Evolutionary conservation across 371 early-diverging fungal genomes (phyloP), one percentile per base, ranked within the genome.

Genomic region (Mycotypha africana): DNA sequence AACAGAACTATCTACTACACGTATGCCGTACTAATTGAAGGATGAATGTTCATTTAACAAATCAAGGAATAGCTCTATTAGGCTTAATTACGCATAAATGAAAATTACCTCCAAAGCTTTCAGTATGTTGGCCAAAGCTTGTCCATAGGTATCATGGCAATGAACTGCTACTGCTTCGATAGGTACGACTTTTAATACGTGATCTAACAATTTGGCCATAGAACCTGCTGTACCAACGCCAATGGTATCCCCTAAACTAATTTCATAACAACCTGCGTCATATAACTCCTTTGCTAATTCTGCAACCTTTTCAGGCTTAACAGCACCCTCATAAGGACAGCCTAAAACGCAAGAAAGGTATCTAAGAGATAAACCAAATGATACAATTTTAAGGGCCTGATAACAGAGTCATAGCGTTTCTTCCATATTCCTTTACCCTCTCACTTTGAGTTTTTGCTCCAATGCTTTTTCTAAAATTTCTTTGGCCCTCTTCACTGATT

Each of bases 131-230:
- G 91, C 97, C 31, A 98, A 68, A 0, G 97, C 98, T 63, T 94
- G 95, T 6, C 98, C 98, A 65, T 95, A 98, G 8, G 98, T 98
- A 65, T 98, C 96, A 52, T 98, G 98, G 56, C 92, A 95, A 53
- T 97, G 98, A 5, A 94, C 89, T 9, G 95, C 96, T 28, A 96
- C 63, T 19, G 82, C 76, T 23, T 86, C 76, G 1, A 82, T 59
- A 4, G 95, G 91, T 1, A 96, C 82, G 1, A 70, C 78, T 45
- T 77, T 66, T 3, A 79, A 56, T 2, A 95, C 92, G 2, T 70
- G 79, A 17, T 87, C 76, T 33, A 97, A 56, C 79, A 95, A 70
- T 1, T 58, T 73, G 3, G 51, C 65, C 75, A 92, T 85, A 14
- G 82, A 84, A 2, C 83, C 86, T 11, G 91, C 87, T 1, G 89